Percentiles rank a stretch among this genome's conserved stretches.
Evolutionary conservation across 1,284 basidiomycete species (phyloP).

Genomic region (Rhodotorula mucilaginosa): DNA sequence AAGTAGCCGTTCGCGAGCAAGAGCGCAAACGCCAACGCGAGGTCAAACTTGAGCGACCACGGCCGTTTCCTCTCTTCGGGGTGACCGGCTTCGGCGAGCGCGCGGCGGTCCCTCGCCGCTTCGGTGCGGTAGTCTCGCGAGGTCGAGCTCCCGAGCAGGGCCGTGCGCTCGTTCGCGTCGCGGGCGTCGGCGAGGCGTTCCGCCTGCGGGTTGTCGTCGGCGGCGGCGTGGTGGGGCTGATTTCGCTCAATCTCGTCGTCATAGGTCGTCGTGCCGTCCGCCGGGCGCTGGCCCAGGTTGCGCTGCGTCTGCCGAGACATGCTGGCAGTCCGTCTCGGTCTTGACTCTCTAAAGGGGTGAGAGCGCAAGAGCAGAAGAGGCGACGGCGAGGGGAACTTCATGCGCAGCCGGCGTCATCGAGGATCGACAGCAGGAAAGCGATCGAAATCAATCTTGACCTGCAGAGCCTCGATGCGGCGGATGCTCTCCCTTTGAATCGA

Average conservation of each 20-base stretch:
- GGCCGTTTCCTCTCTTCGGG: slow-evolving; percentile 13
- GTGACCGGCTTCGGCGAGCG: slow-evolving; percentile 3
- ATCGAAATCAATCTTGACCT: too few relatives aligned
- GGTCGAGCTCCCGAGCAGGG: slow-evolving; percentile 5
- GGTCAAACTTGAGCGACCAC: slow-evolving; percentile 28
- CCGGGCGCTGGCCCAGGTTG: neutral
- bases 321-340: neutral
- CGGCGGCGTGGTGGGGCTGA: neutral
- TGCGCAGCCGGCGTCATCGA: neutral
- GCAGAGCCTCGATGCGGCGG: too few relatives aligned
- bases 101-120: slow-evolving; percentile 2
- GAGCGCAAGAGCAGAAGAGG: neutral
- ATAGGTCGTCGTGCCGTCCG: neutral
- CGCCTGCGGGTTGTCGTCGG: neutral
- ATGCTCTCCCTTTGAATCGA: too few relatives aligned
- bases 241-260: slow-evolving; percentile 6
- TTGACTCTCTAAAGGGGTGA: neutral
- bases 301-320: neutral
- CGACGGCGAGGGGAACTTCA: neutral
- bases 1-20: slow-evolving; percentile 36
- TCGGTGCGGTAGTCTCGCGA: slow-evolving; percentile 19
- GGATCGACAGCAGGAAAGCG: too few relatives aligned
- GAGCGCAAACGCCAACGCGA: slow-evolving; percentile 21
- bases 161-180: slow-evolving; percentile 18
- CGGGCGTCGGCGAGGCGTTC: neutral